phyloP scores from a whole-genome alignment of 1,284 basidiomycete species.

The Cutaneotrichosporon sp. region DNA sequence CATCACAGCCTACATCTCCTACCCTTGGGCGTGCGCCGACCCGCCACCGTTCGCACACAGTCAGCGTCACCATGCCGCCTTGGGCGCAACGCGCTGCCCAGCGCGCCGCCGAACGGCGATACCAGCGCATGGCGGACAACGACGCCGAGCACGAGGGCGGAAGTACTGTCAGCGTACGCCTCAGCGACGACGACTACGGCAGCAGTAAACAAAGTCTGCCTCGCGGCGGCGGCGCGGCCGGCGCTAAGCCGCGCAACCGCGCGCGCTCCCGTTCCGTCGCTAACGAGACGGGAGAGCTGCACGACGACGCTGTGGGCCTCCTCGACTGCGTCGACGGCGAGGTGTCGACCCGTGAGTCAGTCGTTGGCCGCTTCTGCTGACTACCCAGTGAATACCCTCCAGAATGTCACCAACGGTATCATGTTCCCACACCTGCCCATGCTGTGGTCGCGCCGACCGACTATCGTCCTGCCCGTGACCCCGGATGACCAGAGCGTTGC shows the following conservation, averaged over 20 bases:
- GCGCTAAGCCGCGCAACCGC: background rate
- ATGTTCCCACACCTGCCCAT: conserved; percentile 43
- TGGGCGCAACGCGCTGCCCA: background rate
- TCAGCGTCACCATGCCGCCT: conserved; percentile 13
- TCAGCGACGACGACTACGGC: background rate
- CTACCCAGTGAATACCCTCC: conserved; percentile 41
- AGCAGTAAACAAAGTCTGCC: too few species aligned
- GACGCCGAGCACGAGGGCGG: background rate
- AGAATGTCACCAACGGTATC: conserved; percentile 46
- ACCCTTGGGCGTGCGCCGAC: background rate
- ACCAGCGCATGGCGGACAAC: background rate
- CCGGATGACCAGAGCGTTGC: background rate
- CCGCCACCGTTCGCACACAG: conserved; percentile 13
- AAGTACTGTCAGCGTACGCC: background rate
- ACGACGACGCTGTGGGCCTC: conserved; percentile 40
- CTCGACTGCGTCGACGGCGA: conserved; percentile 40
- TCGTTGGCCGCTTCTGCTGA: background rate
- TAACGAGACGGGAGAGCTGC: background rate
- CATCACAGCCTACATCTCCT: background rate
- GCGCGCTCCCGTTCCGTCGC: background rate
- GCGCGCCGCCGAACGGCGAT: background rate
- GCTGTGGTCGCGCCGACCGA: conserved; percentile 39
- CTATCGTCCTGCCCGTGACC: conserved; percentile 27
- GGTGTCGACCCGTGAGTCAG: conserved; percentile 35
- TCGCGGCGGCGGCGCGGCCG: background rate